Percentiles rank a stretch among this genome's conserved stretches.
phyloP scores from a whole-genome alignment of 768 basidiomycete genomes.

The Omphalotus guepiniiformis region DNA sequence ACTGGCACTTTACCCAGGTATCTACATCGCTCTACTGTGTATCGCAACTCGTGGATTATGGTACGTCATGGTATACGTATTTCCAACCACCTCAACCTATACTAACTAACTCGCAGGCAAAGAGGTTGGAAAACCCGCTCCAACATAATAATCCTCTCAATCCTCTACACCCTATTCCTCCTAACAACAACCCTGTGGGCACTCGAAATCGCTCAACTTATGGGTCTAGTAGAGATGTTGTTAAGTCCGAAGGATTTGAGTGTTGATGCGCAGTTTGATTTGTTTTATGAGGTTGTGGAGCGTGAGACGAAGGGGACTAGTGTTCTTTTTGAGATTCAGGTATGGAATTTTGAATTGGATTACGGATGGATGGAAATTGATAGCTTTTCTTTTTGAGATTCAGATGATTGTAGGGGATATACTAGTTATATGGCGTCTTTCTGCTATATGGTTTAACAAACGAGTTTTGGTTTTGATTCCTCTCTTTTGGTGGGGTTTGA shows the following conservation, averaged over 20 bases:
- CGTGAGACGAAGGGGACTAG: constrained; percentile 2
- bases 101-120: too few species aligned
- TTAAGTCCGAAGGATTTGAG: not conserved
- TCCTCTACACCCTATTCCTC: not conserved
- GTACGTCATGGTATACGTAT: not conserved
- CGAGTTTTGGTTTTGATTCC: constrained; percentile 1
- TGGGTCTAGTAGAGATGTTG: not conserved
- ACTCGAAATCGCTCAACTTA: constrained; percentile 1
- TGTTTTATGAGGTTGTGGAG: constrained; percentile 1
- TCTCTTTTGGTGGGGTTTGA: constrained; percentile 2
- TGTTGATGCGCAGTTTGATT: not conserved
- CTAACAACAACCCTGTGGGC: constrained; percentile 1
- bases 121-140: not conserved
- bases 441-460: constrained; percentile 1
- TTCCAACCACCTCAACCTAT: not conserved
- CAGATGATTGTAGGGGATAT: constrained; percentile 3
- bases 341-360: too few species aligned
- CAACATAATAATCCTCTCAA: not conserved
- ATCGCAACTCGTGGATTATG: constrained; percentile 5
- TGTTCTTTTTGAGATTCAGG: constrained; percentile 4
- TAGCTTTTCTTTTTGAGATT: too few species aligned
- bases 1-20: not conserved
- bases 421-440: constrained; percentile 3
- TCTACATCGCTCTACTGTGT: not conserved
- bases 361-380: too few species aligned